A percentile compares a stretch with the other conserved stretches of the same genome.
Evolutionary conservation across 345 rosid species (phyloP).

Genomic region (Melaleuca alternifolia): DNA sequence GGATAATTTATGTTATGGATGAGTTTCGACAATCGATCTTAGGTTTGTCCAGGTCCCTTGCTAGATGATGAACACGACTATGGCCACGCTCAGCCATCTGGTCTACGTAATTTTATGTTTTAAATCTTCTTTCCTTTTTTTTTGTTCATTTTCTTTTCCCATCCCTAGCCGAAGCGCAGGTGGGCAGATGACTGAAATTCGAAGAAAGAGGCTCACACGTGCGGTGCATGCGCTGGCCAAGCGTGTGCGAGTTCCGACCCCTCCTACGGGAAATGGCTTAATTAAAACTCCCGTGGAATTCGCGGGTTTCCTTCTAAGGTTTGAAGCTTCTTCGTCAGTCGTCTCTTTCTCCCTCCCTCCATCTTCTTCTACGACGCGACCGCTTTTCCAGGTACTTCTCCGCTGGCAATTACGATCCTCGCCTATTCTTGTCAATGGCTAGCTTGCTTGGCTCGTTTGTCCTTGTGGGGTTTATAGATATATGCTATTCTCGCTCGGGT

Average conservation of each 20-base stretch:
- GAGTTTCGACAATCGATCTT: not conserved
- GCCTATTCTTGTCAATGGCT: not conserved
- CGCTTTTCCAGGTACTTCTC: not conserved
- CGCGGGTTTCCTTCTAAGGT: not conserved
- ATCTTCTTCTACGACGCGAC: not conserved
- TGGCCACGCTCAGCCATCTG: too few relatives aligned
- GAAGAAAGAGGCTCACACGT: not conserved
- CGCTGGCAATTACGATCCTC: not conserved
- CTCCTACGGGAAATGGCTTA: not conserved
- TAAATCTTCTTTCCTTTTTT: too few relatives aligned
- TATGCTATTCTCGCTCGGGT: not conserved
- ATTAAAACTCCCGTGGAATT: not conserved
- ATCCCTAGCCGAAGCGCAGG: too few relatives aligned
- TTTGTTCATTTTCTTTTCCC: too few relatives aligned
- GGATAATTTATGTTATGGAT: too few relatives aligned
- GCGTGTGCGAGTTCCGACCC: not conserved
- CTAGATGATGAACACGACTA: too few relatives aligned
- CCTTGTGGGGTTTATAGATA: not conserved
- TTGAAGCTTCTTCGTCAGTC: not conserved
- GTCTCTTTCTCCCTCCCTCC: not conserved
- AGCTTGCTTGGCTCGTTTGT: not conserved
- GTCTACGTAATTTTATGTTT: too few relatives aligned
- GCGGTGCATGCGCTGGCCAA: not conserved
- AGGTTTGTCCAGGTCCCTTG: not conserved
- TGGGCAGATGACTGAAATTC: too few relatives aligned